These are phyloP conservation scores for Bocquillonia castaneifolia DNA, from an alignment of 441 rosid species.

Conservation along the genomic window DNA sequence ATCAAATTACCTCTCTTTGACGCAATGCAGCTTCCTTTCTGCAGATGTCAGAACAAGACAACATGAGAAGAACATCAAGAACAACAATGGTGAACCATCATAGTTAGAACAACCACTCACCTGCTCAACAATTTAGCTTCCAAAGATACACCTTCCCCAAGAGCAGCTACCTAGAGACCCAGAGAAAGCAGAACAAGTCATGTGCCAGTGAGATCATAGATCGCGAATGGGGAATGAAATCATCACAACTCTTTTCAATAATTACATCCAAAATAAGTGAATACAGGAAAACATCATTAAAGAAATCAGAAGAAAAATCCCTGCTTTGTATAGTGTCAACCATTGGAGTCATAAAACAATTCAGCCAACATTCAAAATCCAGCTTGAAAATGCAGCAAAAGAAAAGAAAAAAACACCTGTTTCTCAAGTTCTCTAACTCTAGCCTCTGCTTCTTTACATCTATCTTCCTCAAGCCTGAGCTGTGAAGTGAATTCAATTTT, in stretches of 20 bases:
- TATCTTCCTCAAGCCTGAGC: conserved; percentile 93
- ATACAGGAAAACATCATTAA: neutral
- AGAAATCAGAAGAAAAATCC: neutral
- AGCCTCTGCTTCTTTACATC: conserved; percentile 77
- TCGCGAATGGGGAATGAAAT: neutral
- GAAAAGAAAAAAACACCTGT: conserved; percentile 47
- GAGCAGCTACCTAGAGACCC: conserved; percentile 68
- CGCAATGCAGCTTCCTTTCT: conserved; percentile 94
- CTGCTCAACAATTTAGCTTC: conserved; percentile 88
- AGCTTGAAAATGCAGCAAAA: neutral
- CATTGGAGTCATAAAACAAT: conserved; percentile 12
- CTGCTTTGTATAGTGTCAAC: conserved; percentile 27
- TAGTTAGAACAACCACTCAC: conserved; percentile 41
- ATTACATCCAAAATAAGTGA: neutral
- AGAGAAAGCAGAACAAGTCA: conserved; percentile 13
- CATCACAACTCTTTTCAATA: neutral
- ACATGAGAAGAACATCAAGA: conserved; percentile 13
- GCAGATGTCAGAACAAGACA: conserved; percentile 24
- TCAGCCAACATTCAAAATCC: neutral
- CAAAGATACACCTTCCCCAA: conserved; percentile 89
- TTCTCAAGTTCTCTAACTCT: conserved; percentile 90
- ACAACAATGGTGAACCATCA: conserved; percentile 15
- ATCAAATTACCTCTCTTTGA: conserved; percentile 64
- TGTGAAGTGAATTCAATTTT: conserved; percentile 37
- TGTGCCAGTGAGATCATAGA: neutral